These are phyloP conservation scores for Aspergillus affinis DNA, from an alignment of 495 filamentous ascomycete species.

Conservation along the genomic window DNA sequence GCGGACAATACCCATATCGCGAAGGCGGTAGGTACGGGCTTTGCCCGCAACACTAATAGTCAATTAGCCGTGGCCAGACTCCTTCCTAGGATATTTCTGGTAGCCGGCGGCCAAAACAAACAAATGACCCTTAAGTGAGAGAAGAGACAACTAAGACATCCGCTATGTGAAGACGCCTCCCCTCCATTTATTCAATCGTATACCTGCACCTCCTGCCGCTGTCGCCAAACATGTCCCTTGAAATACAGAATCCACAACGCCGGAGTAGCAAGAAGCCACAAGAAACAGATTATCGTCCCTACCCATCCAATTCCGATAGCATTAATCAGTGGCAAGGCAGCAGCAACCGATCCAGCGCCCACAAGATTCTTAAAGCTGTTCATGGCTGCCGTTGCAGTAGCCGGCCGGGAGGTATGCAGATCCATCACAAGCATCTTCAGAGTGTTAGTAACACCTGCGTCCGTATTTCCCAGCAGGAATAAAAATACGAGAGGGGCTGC, in stretches of 20 bases:
- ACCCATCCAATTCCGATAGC: conserved; percentile 35
- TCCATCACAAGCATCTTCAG: conserved; percentile 11
- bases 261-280: conserved; percentile 20
- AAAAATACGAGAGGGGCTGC: conserved; percentile 13
- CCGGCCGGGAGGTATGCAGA: conserved; percentile 5
- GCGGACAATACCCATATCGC: too few species aligned
- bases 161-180: too few species aligned
- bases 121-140: too few species aligned
- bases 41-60: too few species aligned
- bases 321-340: conserved; percentile 8
- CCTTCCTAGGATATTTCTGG: too few species aligned
- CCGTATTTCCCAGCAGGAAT: conserved; percentile 7
- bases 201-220: too few species aligned
- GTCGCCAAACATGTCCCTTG: conserved; percentile 19
- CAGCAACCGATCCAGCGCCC: conserved; percentile 14
- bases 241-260: conserved; percentile 29
- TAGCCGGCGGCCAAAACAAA: too few species aligned
- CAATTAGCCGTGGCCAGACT: too few species aligned
- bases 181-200: too few species aligned
- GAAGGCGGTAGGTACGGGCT: too few species aligned
- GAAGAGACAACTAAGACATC: too few species aligned
- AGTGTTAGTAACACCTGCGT: conserved; percentile 5
- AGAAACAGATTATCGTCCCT: conserved; percentile 29
- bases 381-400: conserved; percentile 5
- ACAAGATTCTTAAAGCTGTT: conserved; percentile 10